phyloP scores from a whole-genome alignment of 139 green algal species.

The Haematococcus lacustris region DNA sequence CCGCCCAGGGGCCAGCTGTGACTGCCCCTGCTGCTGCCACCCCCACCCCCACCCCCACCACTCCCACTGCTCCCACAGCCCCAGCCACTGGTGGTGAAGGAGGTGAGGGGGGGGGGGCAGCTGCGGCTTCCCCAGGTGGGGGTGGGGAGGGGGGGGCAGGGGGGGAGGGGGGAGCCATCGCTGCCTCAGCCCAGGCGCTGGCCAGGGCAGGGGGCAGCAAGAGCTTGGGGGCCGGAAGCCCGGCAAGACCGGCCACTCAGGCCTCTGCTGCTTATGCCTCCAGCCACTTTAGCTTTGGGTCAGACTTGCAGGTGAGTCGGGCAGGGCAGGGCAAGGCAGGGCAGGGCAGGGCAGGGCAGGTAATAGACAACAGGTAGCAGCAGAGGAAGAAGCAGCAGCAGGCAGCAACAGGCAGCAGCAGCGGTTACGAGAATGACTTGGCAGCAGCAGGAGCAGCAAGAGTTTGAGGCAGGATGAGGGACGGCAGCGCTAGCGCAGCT shows the following conservation, averaged over 20 bases:
- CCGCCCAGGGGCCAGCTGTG: no score
- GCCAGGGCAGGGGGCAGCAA: slow-evolving; percentile 1
- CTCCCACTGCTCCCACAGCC: no score
- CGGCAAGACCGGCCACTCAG: not conserved
- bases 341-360: not conserved
- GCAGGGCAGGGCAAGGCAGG: not conserved
- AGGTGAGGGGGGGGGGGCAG: no score
- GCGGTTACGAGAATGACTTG: not conserved
- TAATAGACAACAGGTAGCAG: not conserved
- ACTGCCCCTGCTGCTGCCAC: no score
- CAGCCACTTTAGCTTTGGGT: slow-evolving; percentile 33
- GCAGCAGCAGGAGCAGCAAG: not conserved
- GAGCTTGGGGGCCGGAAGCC: not conserved
- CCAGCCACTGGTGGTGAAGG: no score
- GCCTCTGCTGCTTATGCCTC: slow-evolving; percentile 1
- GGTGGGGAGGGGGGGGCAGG: not conserved
- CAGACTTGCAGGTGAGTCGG: slow-evolving; percentile 25
- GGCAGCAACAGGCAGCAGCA: no score
- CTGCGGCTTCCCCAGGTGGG: no score
- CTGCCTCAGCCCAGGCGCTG: not conserved
- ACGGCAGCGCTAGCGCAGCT: no score
- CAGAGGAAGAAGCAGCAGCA: not conserved
- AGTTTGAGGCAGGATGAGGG: not conserved
- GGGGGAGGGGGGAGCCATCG: not conserved
- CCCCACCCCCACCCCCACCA: no score